phyloP scores from a whole-genome alignment of 306 rosid genomes.

The Canavalia ensiformis region DNA sequence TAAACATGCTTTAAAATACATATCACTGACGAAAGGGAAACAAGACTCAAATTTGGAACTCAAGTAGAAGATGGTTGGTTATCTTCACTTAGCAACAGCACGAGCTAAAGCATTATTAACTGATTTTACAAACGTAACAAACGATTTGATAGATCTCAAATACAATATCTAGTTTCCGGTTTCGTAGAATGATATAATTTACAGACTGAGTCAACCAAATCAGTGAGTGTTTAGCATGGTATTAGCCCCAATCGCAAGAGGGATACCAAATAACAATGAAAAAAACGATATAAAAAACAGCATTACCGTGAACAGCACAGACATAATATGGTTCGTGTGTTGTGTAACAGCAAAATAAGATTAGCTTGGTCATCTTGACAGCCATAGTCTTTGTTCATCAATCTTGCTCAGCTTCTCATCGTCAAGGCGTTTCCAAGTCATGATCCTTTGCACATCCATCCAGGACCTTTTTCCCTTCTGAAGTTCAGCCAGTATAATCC shows the following conservation, averaged over 20 bases:
- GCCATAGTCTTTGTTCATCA: constrained; percentile 72
- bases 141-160: background rate
- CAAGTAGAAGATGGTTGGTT: background rate
- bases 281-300: background rate
- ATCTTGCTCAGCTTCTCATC: constrained; percentile 76
- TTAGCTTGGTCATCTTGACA: constrained; percentile 28
- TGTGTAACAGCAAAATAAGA: background rate
- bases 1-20: background rate
- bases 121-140: background rate
- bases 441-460: constrained; percentile 72
- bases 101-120: background rate
- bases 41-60: background rate
- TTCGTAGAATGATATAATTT: constrained; percentile 32
- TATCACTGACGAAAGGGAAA: background rate
- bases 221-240: background rate
- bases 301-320: constrained; percentile 2
- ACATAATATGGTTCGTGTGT: background rate
- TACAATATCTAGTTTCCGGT: background rate
- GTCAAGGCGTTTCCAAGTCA: constrained; percentile 93
- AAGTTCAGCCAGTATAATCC: constrained; percentile 77
- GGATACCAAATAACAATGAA: background rate
- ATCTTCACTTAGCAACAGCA: background rate
- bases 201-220: background rate
- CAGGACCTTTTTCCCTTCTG: constrained; percentile 65
- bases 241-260: constrained; percentile 20